Base-by-base conservation (phyloP, 768 basidiomycete species). In the Podaxis sp. region DNA sequence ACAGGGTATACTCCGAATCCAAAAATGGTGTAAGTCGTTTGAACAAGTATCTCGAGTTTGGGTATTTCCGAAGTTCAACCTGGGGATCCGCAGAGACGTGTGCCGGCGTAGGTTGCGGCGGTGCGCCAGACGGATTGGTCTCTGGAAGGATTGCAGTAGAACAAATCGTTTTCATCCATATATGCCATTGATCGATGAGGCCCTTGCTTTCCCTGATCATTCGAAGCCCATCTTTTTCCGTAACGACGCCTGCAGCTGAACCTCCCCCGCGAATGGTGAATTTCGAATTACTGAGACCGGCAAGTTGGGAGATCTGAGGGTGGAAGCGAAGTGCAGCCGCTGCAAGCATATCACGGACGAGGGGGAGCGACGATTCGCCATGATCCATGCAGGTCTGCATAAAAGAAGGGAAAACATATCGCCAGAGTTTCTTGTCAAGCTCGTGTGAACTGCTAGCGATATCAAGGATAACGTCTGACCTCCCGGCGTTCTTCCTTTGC, bases 1-100 rank as follows among this genome's bases (percentile, higher is more conserved):
- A 95, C 9, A 84, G 78, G 1, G 85, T 85, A 68, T 91, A 88
- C 67, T 96, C 94, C 5, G 91, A 91, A 65, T 93, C 91, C 58
- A 98, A 80, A 71, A 94, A 93, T 5, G 93, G 91, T 0, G 92
- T 90, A 58, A 96, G 78, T 66, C 92, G 91, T 66, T 90, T 83
- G 75, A 96, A 94, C 24, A 96, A 74, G 25, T 88, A 93, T 25
- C 90, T 84, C 3, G 92, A 89, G 0, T 90, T 91, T n/a, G 85
- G 83, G 68, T 93, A 83, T 54, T 91, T 84, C 66, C 94, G 94
- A 47, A 91, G 85, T 64, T 93, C 91, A 57, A 91, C 89, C 63
- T 82, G 90, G 60, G 84, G 74, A 64, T 91, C 90, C 4, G 61
- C 37, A 50, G 61, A 62, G 36, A 62, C 61, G 47, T 62, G 61